Evolutionary conservation across 345 rosid genomes (phyloP).

Genomic region (Erysimum cheiranthoides): DNA sequence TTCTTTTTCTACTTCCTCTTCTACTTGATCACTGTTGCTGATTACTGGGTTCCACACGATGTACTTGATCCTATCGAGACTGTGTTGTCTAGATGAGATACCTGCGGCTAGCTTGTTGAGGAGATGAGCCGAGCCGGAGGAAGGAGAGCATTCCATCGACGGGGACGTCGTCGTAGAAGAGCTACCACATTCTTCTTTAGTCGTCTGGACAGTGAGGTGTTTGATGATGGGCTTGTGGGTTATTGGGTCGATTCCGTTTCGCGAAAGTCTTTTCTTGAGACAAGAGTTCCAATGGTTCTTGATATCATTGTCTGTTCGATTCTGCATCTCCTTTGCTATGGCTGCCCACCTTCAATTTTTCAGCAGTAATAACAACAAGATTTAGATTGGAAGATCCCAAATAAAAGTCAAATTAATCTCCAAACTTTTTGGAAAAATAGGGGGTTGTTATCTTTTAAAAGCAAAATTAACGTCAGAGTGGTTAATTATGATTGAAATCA

Average conservation of each 20-base stretch:
- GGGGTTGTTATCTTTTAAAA: background rate
- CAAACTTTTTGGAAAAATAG: background rate
- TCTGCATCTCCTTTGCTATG: conserved; percentile 35
- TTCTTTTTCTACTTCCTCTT: background rate
- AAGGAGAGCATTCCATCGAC: conserved; percentile 1
- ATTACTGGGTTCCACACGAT: conserved; percentile 3
- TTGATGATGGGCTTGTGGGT: conserved; percentile 43
- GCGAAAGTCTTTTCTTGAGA: conserved; percentile 40
- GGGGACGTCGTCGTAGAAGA: conserved; percentile 22
- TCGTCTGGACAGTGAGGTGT: conserved; percentile 18
- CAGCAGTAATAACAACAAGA: background rate
- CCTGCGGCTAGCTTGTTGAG: conserved; percentile 39
- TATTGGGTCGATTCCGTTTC: conserved; percentile 44
- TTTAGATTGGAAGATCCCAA: background rate
- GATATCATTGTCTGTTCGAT: conserved; percentile 48
- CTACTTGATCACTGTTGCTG: conserved; percentile 14
- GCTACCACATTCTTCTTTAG: conserved; percentile 3
- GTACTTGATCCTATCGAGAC: conserved; percentile 33
- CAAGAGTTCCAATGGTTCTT: conserved; percentile 48
- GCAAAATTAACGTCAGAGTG: background rate
- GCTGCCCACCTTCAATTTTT: conserved; percentile 46
- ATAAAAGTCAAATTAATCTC: conserved; percentile 4
- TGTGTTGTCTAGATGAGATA: conserved; percentile 38
- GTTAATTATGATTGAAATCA: background rate
- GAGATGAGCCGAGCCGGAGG: conserved; percentile 23